Evolutionary conservation across 2,329 filamentous ascomycete genomes (phyloP), one percentile per base, ranked within the genome.

Genomic region (Raffaelea ambrosiae): DNA sequence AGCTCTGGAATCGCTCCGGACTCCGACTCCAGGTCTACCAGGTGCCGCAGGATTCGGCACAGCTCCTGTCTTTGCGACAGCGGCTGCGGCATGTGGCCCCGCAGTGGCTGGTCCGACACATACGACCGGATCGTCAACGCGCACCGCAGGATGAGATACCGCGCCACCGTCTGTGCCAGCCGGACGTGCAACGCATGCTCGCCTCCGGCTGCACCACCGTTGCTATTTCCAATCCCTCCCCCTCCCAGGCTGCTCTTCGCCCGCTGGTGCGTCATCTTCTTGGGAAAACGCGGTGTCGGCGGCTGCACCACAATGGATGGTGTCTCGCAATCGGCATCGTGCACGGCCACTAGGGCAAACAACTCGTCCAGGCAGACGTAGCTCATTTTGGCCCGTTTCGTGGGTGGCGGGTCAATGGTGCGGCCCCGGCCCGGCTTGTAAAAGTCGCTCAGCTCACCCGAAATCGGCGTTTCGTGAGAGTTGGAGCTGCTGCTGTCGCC

Each of bases 51-150:
- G 21, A 90, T 73, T 58, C 86, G 84, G 4, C 86, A 61, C 11
- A 98, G 68, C 61, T 95, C 93, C 52, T 78, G 83, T 40, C 87
- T 77, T 59, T 95, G 87, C 9, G 81, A 83, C 5, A 88, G 71
- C 1, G 91, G 91, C 61, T 93, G 87, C 4, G 93, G 93, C 81
- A 94, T 93, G 44, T 83, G 77, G 0, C 93, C 90, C 14, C 93
- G 77, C 19, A 98, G 71, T 1, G 91, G 90, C 60, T 96, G 91
- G 63, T 98, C 93, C 4, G 89, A 86, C 41, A 94, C 83, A 61
- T 95, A 97, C 1, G 83, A 74, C 48, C 88, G 83, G n/a, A 97
- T 67, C 0, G 87, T 83, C 16, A 95, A 71, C 0, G 86, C 88
- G 13, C 86, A 81, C 3, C 93, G 82, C 2, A 95, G 70, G 40